Percentiles rank a stretch among this genome's conserved stretches.
phyloP scores from a whole-genome alignment of 2,329 filamentous ascomycete genomes.

The Fusarium proliferatum region DNA sequence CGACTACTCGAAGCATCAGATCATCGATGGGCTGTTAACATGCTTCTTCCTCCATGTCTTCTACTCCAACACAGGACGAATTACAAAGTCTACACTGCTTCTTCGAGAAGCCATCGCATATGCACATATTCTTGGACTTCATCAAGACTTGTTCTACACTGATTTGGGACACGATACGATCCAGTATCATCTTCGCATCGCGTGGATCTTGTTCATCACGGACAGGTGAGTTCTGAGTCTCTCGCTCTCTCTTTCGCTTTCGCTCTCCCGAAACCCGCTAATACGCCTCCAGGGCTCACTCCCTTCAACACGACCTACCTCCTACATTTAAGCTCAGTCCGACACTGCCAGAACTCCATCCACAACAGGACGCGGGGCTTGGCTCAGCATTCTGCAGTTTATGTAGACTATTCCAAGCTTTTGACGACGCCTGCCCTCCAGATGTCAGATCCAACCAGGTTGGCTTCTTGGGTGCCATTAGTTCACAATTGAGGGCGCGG shows the following conservation, averaged over 20 bases:
- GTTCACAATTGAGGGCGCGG: not conserved
- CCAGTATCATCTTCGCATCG: slow-evolving; percentile 23
- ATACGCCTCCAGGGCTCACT: slow-evolving; percentile 8
- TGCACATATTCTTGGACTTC: slow-evolving; percentile 22
- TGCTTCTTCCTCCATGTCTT: slow-evolving; percentile 27
- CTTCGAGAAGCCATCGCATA: slow-evolving; percentile 19
- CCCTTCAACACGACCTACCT: slow-evolving; percentile 19
- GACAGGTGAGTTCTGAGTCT: not conserved
- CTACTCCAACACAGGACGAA: slow-evolving; percentile 17
- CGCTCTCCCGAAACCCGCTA: not conserved
- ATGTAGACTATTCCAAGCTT: slow-evolving; percentile 20
- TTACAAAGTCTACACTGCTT: slow-evolving; percentile 16
- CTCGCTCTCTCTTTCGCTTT: fast-evolving
- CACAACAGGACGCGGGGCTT: not conserved
- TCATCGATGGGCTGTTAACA: slow-evolving; percentile 7
- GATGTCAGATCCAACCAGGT: slow-evolving; percentile 6
- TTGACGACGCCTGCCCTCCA: slow-evolving; percentile 20
- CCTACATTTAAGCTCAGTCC: slow-evolving; percentile 26
- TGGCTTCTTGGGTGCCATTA: slow-evolving; percentile 13
- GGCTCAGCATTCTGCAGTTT: slow-evolving; percentile 20
- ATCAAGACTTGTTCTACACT: slow-evolving; percentile 18
- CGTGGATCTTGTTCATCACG: slow-evolving; percentile 23
- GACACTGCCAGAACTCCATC: slow-evolving; percentile 6
- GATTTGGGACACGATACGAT: not conserved
- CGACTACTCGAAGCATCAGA: slow-evolving; percentile 12